A percentile compares a stretch with the other conserved stretches of the same genome.
Evolutionary conservation across 108 stramenopile species (phyloP).

Genomic region (Discostella pseudostelligera): DNA sequence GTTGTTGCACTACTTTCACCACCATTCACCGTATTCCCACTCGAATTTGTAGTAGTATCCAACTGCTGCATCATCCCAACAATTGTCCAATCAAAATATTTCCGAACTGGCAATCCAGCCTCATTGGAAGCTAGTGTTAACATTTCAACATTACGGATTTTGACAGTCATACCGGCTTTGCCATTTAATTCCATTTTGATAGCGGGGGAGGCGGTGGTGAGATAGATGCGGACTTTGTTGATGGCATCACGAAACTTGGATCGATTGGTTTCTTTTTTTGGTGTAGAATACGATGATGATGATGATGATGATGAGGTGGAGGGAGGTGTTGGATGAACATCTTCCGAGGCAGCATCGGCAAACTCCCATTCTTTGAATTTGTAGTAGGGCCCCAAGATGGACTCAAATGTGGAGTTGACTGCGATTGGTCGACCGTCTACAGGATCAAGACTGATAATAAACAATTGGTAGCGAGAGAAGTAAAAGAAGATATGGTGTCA

Average conservation of each 20-base stretch:
- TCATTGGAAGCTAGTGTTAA: constrained; percentile 37
- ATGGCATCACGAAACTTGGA: constrained; percentile 32
- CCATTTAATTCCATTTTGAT: background rate
- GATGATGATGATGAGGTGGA: too few relatives aligned
- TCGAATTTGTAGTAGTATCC: background rate
- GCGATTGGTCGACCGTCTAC: constrained; percentile 19
- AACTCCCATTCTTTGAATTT: constrained; percentile 45
- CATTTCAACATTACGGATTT: constrained; percentile 48
- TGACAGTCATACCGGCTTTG: background rate
- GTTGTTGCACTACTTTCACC: too few relatives aligned
- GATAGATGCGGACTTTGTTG: constrained; percentile 2
- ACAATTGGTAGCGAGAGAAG: too few relatives aligned
- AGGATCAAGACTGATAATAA: background rate
- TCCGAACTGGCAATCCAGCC: constrained; percentile 31
- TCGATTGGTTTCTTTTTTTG: constrained; percentile 14
- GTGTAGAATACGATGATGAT: too few relatives aligned
- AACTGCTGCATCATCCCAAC: background rate
- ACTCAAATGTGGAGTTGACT: constrained; percentile 38
- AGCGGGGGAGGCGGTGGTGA: background rate
- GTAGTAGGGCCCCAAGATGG: constrained; percentile 33
- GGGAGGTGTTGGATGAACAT: constrained; percentile 11
- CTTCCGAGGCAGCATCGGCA: constrained; percentile 30
- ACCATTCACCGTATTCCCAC: background rate
- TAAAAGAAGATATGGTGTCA: too few relatives aligned
- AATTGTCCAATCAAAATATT: constrained; percentile 49